A percentile compares a stretch with the other conserved stretches of the same genome.
These are phyloP conservation scores for Diaporthe longicolla DNA, from an alignment of 2,329 filamentous ascomycete species.

Conservation along the genomic window DNA sequence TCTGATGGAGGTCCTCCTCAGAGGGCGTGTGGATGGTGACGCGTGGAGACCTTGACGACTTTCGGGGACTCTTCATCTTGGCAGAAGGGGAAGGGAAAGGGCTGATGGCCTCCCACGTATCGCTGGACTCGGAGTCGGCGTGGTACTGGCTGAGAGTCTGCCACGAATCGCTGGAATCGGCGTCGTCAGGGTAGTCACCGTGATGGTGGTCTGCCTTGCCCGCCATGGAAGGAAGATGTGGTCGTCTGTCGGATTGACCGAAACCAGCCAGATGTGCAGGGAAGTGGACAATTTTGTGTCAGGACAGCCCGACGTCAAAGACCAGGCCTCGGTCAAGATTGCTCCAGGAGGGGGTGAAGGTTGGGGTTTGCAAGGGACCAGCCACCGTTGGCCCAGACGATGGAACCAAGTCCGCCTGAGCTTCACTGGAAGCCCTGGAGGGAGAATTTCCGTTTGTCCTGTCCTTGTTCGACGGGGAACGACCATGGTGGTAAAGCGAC, in stretches of 20 bases:
- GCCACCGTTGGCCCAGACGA: no score
- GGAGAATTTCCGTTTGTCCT: neutral
- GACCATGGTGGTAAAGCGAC: slow-evolving; percentile 12
- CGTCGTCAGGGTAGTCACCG: slow-evolving; percentile 16
- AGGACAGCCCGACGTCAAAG: neutral
- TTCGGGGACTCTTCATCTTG: slow-evolving; percentile 4
- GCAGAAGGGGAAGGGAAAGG: neutral
- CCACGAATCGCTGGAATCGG: slow-evolving; percentile 26
- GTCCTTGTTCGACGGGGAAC: neutral
- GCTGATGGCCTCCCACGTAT: slow-evolving; percentile 24
- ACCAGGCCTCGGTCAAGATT: neutral
- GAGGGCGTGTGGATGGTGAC: slow-evolving; percentile 35
- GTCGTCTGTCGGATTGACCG: neutral
- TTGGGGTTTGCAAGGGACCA: neutral
- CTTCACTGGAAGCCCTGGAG: slow-evolving; percentile 14
- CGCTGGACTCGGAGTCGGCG: slow-evolving; percentile 31
- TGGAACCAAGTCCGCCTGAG: neutral
- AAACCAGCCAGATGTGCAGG: neutral
- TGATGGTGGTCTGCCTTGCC: neutral
- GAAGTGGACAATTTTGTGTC: neutral
- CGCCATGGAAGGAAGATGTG: slow-evolving; percentile 36
- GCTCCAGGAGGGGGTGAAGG: neutral
- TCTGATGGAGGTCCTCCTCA: slow-evolving; percentile 33
- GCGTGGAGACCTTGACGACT: slow-evolving; percentile 18
- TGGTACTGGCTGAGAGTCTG: slow-evolving; percentile 14